phyloP scores from a whole-genome alignment of 495 filamentous ascomycete species.

The Penicillium coprophilum region DNA sequence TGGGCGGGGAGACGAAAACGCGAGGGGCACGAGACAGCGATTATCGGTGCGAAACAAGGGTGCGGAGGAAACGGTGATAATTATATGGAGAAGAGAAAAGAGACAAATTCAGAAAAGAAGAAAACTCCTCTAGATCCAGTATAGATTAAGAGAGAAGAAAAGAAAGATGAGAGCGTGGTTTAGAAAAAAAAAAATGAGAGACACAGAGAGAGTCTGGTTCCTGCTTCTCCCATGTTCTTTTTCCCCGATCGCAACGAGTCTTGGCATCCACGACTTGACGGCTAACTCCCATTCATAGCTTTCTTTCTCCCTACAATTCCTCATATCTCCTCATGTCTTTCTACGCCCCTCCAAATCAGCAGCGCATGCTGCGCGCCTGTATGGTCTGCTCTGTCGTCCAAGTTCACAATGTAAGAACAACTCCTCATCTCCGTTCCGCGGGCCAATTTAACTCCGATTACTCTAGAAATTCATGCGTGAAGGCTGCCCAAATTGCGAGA shows the following conservation, averaged over 20 bases:
- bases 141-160: constrained; percentile 10
- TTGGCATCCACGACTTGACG: constrained; percentile 30
- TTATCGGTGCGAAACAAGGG: constrained; percentile 19
- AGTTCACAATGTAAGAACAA: constrained; percentile 60
- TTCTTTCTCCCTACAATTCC: constrained; percentile 5
- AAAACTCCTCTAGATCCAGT: constrained; percentile 22
- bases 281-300: constrained; percentile 11
- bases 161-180: neutral
- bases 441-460: constrained; percentile 1
- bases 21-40: constrained; percentile 40
- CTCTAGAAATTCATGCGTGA: constrained; percentile 72
- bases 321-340: constrained; percentile 35
- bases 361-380: constrained; percentile 86
- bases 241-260: constrained; percentile 30
- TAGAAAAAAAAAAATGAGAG: neutral
- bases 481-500: constrained; percentile 96
- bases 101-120: constrained; percentile 4
- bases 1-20: constrained; percentile 16
- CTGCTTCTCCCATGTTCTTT: constrained; percentile 25
- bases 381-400: constrained; percentile 97
- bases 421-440: constrained; percentile 6
- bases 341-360: constrained; percentile 64
- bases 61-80: neutral
- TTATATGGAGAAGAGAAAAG: constrained; percentile 10
- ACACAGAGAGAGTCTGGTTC: constrained; percentile 15